Base-by-base conservation (phyloP, 225 moss, liverwort and hornwort genomes). In the Marchantia paleacea region DNA sequence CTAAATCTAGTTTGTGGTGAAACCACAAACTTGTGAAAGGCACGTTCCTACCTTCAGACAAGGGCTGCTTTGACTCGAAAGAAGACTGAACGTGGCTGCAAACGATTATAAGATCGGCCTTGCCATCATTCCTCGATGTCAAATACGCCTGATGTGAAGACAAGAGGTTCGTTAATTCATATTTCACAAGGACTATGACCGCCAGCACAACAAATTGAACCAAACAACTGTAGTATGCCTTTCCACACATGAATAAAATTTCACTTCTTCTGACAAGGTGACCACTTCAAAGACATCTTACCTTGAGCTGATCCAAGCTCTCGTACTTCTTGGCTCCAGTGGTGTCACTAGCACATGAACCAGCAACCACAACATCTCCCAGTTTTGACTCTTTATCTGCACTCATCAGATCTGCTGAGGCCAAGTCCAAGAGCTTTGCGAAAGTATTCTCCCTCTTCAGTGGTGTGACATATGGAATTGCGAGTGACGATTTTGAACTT, bases 381-480 rank as follows among this genome's bases (percentile, higher is more conserved):
- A 80, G 26, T 50, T 48, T 70, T 0, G 76, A 72, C 51, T 80
- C 82, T 26, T 31, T 52, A 7, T 65, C 70, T 19, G 69, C 30
- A 64, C 58, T 74, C 39, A 52, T 54, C 65, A 39, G 39, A 39
- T 39, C 39, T 71, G 69, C 62, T 75, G 29, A 48, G 60, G 30
- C 55, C 53, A 24, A 64, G 13, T 85, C 55, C 7, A 88, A 54
- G 6, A 71, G 63, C 16, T 88, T 83, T 26, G 75, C 16, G 10
- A 88, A 55, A 64, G 73, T 78, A 3, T 18, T 50, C 69, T 78
- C 75, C 22, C 77, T 52, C 68, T 61, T 60, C 14, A 84, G 75
- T 6, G 72, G 78, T 2, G 77, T 69, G 0, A 88, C 81, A 48
- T 88, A 88, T 8, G 87, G 87, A 48, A 88, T 73, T n/a, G 82